phyloP scores from a whole-genome alignment of 768 basidiomycete species.

The Naematelia aurantialba region DNA sequence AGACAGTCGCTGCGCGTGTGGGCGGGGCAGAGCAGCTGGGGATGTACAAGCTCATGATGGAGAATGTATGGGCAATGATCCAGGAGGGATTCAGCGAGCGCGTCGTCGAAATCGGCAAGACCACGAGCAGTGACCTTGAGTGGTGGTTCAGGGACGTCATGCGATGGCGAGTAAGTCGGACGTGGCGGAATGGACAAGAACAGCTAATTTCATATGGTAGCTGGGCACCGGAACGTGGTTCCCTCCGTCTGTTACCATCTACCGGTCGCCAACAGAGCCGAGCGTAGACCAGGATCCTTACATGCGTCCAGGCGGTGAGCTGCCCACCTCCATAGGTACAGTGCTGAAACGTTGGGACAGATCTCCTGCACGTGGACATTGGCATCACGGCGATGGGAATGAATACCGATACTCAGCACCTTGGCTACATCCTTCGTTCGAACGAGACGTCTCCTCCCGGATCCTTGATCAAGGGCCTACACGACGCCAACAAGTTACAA shows the following conservation, averaged over 20 bases:
- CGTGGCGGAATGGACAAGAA: conserved; percentile 40
- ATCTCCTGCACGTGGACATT: conserved; percentile 60
- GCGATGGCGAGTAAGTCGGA: conserved; percentile 43
- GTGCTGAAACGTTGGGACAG: conserved; percentile 2
- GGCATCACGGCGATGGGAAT: conserved; percentile 59
- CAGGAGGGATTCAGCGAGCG: conserved; percentile 58
- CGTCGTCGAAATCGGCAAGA: conserved; percentile 54
- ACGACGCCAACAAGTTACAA: conserved; percentile 57
- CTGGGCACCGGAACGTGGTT: conserved; percentile 54
- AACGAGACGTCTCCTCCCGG: conserved; percentile 55
- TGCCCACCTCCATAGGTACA: not conserved
- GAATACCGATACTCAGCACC: conserved; percentile 60
- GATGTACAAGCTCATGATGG: conserved; percentile 56
- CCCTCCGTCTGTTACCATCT: conserved; percentile 57
- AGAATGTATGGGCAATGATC: conserved; percentile 58
- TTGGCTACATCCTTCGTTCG: conserved; percentile 58
- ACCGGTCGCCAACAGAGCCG: conserved; percentile 55
- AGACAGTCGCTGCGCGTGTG: conserved; percentile 55
- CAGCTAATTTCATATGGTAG: conserved; percentile 37
- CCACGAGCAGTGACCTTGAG: conserved; percentile 56
- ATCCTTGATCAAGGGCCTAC: conserved; percentile 55
- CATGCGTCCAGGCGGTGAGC: conserved; percentile 49
- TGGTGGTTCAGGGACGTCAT: conserved; percentile 61
- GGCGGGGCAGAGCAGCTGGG: conserved; percentile 51
- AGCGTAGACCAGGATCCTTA: conserved; percentile 52